Evolutionary conservation across 176 grass and related monocot species (phyloP).

Genomic region (Phoenix dactylifera): DNA sequence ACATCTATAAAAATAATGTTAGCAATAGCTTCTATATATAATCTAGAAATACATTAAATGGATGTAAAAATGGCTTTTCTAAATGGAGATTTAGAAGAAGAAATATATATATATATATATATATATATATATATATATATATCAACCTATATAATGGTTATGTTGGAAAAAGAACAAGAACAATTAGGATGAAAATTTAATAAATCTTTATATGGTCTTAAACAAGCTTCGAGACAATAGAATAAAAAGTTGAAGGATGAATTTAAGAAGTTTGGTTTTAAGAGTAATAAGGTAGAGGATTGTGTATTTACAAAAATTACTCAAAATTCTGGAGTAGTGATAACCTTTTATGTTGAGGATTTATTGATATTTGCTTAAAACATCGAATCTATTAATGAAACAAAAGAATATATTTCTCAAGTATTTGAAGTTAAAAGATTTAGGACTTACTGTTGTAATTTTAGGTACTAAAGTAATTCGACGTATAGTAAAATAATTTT

Average conservation of each 20-base stretch:
- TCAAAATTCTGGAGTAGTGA: background rate
- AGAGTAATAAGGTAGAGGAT: background rate
- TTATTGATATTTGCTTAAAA: background rate
- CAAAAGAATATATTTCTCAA: no score
- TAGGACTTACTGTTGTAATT: no score
- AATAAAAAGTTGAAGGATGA: background rate
- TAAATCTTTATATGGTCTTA: background rate
- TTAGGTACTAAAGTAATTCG: no score
- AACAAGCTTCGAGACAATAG: background rate
- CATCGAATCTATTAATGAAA: no score
- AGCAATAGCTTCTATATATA: background rate
- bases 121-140: no score
- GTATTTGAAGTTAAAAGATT: no score
- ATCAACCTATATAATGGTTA: no score
- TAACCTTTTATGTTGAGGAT: background rate
- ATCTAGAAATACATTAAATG: background rate
- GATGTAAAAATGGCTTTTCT: background rate
- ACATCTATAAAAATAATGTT: background rate
- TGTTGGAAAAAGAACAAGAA: background rate
- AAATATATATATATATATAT: no score
- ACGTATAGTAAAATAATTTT: no score
- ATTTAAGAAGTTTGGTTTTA: conserved; percentile 1
- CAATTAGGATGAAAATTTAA: background rate
- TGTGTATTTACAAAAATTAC: background rate
- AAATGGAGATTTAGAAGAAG: background rate